phyloP scores from a whole-genome alignment of 495 filamentous ascomycete genomes.

The Neurospora sublineolata region DNA sequence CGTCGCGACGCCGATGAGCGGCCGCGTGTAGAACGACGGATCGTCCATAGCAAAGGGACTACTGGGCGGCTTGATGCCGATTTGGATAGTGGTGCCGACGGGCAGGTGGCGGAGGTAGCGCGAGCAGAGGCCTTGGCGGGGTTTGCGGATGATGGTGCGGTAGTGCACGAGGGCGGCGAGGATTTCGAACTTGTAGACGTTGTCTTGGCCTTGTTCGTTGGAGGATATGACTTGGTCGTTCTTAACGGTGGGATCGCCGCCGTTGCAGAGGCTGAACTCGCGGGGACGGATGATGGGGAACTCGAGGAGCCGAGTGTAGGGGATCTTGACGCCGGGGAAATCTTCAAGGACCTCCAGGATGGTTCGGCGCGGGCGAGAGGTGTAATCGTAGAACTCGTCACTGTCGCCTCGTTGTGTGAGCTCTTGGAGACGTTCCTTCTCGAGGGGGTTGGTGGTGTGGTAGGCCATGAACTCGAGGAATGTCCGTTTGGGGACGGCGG shows the following conservation, averaged over 20 bases:
- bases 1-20: constrained; percentile 71
- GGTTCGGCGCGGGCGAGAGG: constrained; percentile 77
- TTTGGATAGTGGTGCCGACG: constrained; percentile 42
- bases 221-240: background rate
- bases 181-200: constrained; percentile 47
- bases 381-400: constrained; percentile 93
- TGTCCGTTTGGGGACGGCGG: constrained; percentile 70
- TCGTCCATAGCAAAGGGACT: constrained; percentile 6
- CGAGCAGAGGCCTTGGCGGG: constrained; percentile 81
- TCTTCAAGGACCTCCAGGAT: constrained; percentile 88
- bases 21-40: constrained; percentile 16
- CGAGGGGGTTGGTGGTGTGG: constrained; percentile 57
- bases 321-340: constrained; percentile 73
- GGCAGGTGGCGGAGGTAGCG: constrained; percentile 61
- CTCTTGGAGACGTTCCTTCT: constrained; percentile 72
- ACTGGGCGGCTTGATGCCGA: constrained; percentile 36
- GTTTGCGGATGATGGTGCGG: constrained; percentile 73
- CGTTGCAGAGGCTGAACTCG: constrained; percentile 82
- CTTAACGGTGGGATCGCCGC: constrained; percentile 31
- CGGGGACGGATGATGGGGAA: constrained; percentile 67
- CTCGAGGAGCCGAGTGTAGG: constrained; percentile 56
- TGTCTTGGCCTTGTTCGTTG: background rate
- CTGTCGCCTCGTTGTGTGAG: constrained; percentile 65
- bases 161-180: constrained; percentile 89
- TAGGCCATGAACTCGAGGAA: constrained; percentile 71